A percentile compares a stretch with the other conserved stretches of the same genome.
Conservation (phyloP, 257 asterid genomes). For the Avicennia marina region DNA sequence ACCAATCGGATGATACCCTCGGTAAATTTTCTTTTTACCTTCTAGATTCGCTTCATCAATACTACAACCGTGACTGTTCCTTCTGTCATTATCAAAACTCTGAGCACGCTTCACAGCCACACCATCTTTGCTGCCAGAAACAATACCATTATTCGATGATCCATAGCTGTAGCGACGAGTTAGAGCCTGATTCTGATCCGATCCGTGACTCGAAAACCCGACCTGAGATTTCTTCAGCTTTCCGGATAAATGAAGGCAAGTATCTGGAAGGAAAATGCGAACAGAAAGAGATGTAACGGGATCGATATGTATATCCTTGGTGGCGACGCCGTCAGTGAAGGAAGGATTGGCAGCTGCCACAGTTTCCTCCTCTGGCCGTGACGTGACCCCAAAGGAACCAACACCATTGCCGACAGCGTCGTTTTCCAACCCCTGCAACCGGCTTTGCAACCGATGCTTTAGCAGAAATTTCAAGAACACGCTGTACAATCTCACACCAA, state of each 20-base stretch:
- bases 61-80: conserved; percentile 53
- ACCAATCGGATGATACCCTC: conserved; percentile 68
- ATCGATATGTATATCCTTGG: conserved; percentile 86
- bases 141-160: conserved; percentile 13
- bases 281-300: conserved; percentile 67
- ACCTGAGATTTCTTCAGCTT: conserved; percentile 22
- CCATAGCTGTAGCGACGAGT: conserved; percentile 54
- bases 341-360: conserved; percentile 65
- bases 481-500: conserved; percentile 81
- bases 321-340: conserved; percentile 88
- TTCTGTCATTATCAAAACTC: conserved; percentile 26
- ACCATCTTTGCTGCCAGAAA: conserved; percentile 20
- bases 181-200: conserved; percentile 24
- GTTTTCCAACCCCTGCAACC: conserved; percentile 42
- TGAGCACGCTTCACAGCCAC: conserved; percentile 21
- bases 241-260: conserved; percentile 48
- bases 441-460: conserved; percentile 84
- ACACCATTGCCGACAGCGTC: conserved; percentile 29
- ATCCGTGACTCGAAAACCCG: conserved; percentile 22
- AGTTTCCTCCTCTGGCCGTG: conserved; percentile 79
- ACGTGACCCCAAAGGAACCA: conserved; percentile 68
- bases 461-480: conserved; percentile 84
- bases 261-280: conserved; percentile 81
- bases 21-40: conserved; percentile 45
- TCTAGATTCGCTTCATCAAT: conserved; percentile 38